A percentile compares a stretch with the other conserved stretches of the same genome.
These are phyloP conservation scores for Kappamyces sp. DNA, from an alignment of 192 early-diverging fungal species.

Conservation along the genomic window DNA sequence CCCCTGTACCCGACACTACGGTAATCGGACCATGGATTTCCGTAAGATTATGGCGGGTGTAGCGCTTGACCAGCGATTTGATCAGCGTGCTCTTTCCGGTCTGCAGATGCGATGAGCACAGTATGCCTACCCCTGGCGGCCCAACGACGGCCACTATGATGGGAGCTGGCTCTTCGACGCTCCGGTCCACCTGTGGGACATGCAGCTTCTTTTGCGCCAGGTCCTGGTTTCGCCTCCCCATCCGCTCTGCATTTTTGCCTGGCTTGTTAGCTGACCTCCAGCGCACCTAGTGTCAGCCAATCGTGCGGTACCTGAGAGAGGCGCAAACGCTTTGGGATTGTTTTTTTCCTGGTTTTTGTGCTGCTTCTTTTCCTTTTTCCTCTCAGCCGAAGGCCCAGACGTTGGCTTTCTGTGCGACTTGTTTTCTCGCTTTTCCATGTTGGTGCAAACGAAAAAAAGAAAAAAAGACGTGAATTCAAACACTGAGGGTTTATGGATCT, in stretches of 20 bases:
- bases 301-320: not conserved
- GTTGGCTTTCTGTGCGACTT: conserved; percentile 81
- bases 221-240: conserved; percentile 73
- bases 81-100: conserved; percentile 97
- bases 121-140: conserved; percentile 68
- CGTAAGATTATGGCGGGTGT: conserved; percentile 85
- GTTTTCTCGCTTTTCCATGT: not conserved
- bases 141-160: conserved; percentile 93
- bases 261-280: conserved; percentile 3
- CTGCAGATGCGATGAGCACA: conserved; percentile 27
- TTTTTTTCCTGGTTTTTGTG: conserved; percentile 73
- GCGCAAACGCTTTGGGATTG: conserved; percentile 68
- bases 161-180: conserved; percentile 84
- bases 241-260: conserved; percentile 56
- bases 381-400: conserved; percentile 80
- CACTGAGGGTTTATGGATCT: too few relatives aligned
- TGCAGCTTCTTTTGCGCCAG: conserved; percentile 85
- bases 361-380: conserved; percentile 58
- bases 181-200: conserved; percentile 92
- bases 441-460: too few relatives aligned
- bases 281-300: not conserved
- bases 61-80: conserved; percentile 88
- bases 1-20: conserved; percentile 72
- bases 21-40: conserved; percentile 96
- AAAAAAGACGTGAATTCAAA: too few relatives aligned